phyloP scores from a whole-genome alignment of 1,284 basidiomycete species.

The Cutaneotrichosporon cutaneum region DNA sequence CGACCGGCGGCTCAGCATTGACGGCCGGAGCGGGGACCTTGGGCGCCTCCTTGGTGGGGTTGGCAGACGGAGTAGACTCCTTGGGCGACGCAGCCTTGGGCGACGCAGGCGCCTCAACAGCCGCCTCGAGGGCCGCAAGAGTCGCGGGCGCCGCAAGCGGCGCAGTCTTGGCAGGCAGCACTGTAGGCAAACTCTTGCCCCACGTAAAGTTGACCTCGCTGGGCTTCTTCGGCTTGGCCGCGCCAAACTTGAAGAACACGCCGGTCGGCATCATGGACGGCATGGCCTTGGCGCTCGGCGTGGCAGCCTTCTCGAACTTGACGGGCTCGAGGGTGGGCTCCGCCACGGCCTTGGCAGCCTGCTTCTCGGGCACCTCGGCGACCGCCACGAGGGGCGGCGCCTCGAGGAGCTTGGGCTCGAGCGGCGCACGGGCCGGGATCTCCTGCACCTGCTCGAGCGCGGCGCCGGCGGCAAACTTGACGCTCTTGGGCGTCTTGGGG shows the following conservation, averaged over 20 bases:
- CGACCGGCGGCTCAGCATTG: no score
- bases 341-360: background rate
- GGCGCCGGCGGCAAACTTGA: constrained; percentile 1
- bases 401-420: constrained; percentile 2
- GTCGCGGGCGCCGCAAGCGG: background rate
- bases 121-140: background rate
- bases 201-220: constrained; percentile 1
- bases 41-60: no score
- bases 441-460: constrained; percentile 2
- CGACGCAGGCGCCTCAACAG: background rate
- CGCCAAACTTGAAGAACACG: constrained; percentile 2
- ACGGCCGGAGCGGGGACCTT: no score
- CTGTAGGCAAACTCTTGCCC: background rate
- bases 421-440: background rate
- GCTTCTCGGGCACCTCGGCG: background rate
- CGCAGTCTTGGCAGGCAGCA: background rate
- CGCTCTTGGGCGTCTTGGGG: background rate
- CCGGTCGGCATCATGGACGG: background rate
- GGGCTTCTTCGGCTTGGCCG: background rate
- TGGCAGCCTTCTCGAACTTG: background rate
- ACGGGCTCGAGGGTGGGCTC: no score
- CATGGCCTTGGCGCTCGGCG: background rate
- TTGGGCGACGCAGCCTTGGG: background rate
- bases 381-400: background rate
- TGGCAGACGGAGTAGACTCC: no score